Evolutionary conservation across 2,329 filamentous ascomycete species (phyloP), one percentile per base, ranked within the genome.

Genomic region (Plectosphaerella cucumerina): DNA sequence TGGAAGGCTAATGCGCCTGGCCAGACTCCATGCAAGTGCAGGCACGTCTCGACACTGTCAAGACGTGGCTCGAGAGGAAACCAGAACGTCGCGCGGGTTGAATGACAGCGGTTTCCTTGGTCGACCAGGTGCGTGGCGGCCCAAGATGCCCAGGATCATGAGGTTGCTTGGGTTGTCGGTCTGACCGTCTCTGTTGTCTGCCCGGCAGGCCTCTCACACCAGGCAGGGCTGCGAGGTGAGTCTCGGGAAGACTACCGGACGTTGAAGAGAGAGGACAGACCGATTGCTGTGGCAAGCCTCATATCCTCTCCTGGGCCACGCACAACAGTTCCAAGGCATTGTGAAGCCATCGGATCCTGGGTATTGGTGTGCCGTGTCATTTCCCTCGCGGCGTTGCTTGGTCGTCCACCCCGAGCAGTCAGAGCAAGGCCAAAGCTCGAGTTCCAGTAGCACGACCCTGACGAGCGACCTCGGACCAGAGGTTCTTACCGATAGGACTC

Each of bases 401-500:
- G 60, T 56, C n/a, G 62, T 68, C 65, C 63, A 67, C 52, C 62
- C 62, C 61, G 56, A 56, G 63, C 69, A 54, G 66, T 65, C 70
- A 67, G 26, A 31, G 64, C 55, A 66, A 68, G 76, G 73, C 77
- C 79, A 76, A 68, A 73, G 75, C 78, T 65, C 72, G 62, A 63
- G 66, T 75, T 81, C 87, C 87, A 85, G 86, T 74, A 78, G 76
- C 70, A 70, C 71, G 71, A 69, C 70, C 78, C 84, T 81, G 86
- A 90, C 86, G 87, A 89, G 87, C 79, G 86, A 74, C 81, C 80
- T 83, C 84, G 68, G 75, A 55, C 73, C 71, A 78, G 81, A 86
- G 81, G 81, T 73, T 87, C 86, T 90, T 87, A 86, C 81, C 86
- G 67, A 73, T 79, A 75, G 65, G 80, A 82, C 87, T 89, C 87